These are phyloP conservation scores for Glycine tomentella DNA, from an alignment of 306 rosid genomes.

Conservation along the genomic window DNA sequence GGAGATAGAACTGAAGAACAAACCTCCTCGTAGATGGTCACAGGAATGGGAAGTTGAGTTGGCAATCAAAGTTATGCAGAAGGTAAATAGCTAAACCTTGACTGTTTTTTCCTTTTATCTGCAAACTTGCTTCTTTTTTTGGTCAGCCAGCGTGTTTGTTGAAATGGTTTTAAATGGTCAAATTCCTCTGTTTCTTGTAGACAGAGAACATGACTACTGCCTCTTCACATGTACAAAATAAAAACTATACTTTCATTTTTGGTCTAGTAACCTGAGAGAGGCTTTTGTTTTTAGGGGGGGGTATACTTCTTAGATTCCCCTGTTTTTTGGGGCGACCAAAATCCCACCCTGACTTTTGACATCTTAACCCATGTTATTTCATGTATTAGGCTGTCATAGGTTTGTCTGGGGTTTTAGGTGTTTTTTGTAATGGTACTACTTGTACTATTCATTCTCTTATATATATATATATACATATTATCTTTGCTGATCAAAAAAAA, in stretches of 20 bases:
- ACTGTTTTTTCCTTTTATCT: constrained; percentile 18
- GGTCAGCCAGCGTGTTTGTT: constrained; percentile 30
- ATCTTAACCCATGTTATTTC: no score
- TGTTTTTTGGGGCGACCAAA: no score
- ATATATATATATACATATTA: no score
- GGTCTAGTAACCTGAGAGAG: no score
- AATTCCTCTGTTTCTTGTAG: constrained; percentile 25
- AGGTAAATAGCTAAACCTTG: constrained; percentile 64
- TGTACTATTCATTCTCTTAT: no score
- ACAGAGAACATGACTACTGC: constrained; percentile 28
- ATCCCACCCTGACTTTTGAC: no score
- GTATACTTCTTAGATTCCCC: no score
- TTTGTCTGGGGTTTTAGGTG: no score
- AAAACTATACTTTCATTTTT: constrained; percentile 21
- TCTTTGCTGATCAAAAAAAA: no score
- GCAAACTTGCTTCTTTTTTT: background rate
- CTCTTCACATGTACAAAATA: constrained; percentile 32
- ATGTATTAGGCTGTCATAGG: no score
- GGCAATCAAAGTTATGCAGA: constrained; percentile 82
- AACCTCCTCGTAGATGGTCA: constrained; percentile 84
- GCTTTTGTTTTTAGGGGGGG: no score
- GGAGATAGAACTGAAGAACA: constrained; percentile 79
- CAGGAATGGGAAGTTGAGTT: constrained; percentile 96
- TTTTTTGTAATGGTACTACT: no score
- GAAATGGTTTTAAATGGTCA: constrained; percentile 39